phyloP scores from a whole-genome alignment of 306 rosid genomes.

The Quillaja saponaria region DNA sequence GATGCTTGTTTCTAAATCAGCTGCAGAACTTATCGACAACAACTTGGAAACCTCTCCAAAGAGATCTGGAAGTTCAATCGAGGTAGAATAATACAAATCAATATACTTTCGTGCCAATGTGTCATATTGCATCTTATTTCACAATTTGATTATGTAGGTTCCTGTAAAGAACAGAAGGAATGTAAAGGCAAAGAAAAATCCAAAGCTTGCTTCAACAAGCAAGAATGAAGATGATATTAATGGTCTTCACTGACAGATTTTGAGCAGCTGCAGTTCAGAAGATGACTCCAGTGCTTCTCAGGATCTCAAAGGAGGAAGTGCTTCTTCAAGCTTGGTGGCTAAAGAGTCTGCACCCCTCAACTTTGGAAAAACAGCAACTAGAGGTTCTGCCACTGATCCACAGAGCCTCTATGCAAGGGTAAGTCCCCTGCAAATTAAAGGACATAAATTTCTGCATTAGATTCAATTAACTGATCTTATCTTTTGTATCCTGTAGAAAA shows the following conservation, averaged over 20 bases:
- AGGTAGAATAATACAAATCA: slow-evolving; percentile 43
- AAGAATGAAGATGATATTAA: slow-evolving; percentile 46
- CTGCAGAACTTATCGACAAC: slow-evolving; percentile 22
- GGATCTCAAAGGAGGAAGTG: slow-evolving; percentile 46
- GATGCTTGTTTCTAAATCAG: slow-evolving; percentile 29
- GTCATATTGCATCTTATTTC: background rate
- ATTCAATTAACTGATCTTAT: slow-evolving; percentile 17
- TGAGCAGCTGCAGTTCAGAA: slow-evolving; percentile 64
- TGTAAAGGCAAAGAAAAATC: slow-evolving; percentile 33
- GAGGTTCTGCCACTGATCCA: slow-evolving; percentile 75
- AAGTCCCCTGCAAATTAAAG: slow-evolving; percentile 20
- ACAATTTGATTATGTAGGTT: slow-evolving; percentile 37
- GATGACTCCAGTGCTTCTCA: slow-evolving; percentile 60
- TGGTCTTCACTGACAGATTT: slow-evolving; percentile 47
- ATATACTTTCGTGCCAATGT: background rate
- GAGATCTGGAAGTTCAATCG: slow-evolving; percentile 42
- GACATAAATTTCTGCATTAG: slow-evolving; percentile 14
- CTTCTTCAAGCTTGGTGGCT: slow-evolving; percentile 42
- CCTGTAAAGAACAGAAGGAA: slow-evolving; percentile 33
- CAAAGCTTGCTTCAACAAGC: slow-evolving; percentile 32
- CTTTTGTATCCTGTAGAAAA: slow-evolving; percentile 58
- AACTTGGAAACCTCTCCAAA: slow-evolving; percentile 39
- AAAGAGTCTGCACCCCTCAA: slow-evolving; percentile 28
- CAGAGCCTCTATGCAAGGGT: slow-evolving; percentile 91
- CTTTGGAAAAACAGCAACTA: slow-evolving; percentile 49